Conservation (phyloP, 768 basidiomycete species). For the Xerocomellus intermedius region DNA sequence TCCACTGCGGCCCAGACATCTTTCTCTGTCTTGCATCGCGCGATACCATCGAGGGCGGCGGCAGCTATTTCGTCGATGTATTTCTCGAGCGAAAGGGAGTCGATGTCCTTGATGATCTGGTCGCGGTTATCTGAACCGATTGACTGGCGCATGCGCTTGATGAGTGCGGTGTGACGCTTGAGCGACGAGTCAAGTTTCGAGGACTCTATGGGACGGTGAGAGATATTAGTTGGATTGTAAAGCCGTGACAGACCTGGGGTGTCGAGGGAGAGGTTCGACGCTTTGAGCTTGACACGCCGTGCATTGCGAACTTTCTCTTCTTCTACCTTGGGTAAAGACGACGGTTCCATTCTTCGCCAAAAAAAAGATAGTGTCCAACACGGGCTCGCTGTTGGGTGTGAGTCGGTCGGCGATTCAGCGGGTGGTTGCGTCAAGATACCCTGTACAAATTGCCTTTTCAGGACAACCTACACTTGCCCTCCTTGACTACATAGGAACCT, state of each 20-base stretch:
- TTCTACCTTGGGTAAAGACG: slow-evolving; percentile 37
- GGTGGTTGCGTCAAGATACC: slow-evolving; percentile 9
- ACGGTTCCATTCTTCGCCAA: slow-evolving; percentile 27
- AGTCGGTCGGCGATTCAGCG: slow-evolving; percentile 10
- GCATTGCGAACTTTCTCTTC: slow-evolving; percentile 52
- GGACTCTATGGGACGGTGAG: slow-evolving; percentile 46
- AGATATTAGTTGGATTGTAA: not conserved
- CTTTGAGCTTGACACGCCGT: slow-evolving; percentile 59
- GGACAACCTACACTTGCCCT: not conserved
- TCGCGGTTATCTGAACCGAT: slow-evolving; percentile 80
- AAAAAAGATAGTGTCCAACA: slow-evolving; percentile 1
- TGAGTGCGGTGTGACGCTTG: slow-evolving; percentile 93
- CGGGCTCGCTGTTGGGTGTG: not conserved
- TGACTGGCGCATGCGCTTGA: slow-evolving; percentile 88
- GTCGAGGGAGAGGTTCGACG: slow-evolving; percentile 49
- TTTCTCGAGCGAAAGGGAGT: slow-evolving; percentile 87
- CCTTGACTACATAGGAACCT: not conserved
- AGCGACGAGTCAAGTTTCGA: slow-evolving; percentile 89
- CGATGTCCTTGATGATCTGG: slow-evolving; percentile 89
- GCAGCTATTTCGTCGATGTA: slow-evolving; percentile 93
- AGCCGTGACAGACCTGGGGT: slow-evolving; percentile 43
- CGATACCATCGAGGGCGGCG: slow-evolving; percentile 82
- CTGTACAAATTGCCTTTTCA: slow-evolving; percentile 14
- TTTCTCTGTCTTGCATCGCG: slow-evolving; percentile 86
- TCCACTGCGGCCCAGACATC: slow-evolving; percentile 93